Evolutionary conservation across 2,329 filamentous ascomycete species (phyloP).

Genomic region (Bipolaris gigantea): DNA sequence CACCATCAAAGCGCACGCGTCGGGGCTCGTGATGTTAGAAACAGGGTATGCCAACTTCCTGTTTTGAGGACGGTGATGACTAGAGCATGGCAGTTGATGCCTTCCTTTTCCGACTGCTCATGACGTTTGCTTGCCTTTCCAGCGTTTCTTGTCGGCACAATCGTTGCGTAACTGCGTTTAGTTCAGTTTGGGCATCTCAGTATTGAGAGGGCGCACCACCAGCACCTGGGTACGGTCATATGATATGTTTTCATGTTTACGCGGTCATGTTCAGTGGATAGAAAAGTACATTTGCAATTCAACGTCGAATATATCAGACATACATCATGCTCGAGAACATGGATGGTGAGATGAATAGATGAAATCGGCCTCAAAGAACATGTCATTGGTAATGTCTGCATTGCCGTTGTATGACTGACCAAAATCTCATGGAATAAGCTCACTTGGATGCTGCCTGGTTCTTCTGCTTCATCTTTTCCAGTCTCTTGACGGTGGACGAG

Average conservation of each 20-base stretch:
- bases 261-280: conserved; percentile 18
- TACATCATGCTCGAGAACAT: conserved; percentile 9
- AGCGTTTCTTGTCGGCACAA: conserved; percentile 20
- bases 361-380: not conserved
- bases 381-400: not conserved
- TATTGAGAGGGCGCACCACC: not conserved
- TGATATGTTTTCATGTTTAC: conserved; percentile 8
- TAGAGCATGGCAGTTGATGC: conserved; percentile 3
- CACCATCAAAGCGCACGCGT: conserved; percentile 35
- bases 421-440: not conserved
- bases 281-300: conserved; percentile 1
- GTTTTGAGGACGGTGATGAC: not conserved
- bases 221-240: conserved; percentile 8
- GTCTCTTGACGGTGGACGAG: conserved; percentile 20
- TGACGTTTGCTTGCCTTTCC: conserved; percentile 9
- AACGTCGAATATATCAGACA: not conserved
- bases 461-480: conserved; percentile 33
- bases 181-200: conserved; percentile 4
- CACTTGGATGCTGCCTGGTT: conserved; percentile 23
- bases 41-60: conserved; percentile 3
- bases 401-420: not conserved
- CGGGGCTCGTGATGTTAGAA: conserved; percentile 27
- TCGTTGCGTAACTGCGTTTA: conserved; percentile 11
- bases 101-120: conserved; percentile 12
- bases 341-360: conserved; percentile 1